Base-by-base conservation (phyloP, 2,329 filamentous ascomycete genomes). In the Tolypocladium inflatum region DNA sequence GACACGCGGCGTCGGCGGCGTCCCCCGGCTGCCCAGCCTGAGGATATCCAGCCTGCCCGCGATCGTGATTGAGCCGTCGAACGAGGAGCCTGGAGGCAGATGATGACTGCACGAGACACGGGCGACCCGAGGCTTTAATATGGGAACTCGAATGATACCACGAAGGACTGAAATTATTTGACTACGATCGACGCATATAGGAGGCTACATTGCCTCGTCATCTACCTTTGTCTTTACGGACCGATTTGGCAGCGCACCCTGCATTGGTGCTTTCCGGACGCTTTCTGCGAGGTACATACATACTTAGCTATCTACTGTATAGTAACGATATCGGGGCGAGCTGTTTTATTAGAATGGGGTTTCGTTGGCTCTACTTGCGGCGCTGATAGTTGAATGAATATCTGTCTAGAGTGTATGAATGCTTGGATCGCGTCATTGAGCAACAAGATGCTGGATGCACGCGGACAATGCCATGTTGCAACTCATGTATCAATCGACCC, bases 1-100 rank as follows among this genome's bases (percentile, higher is more conserved):
- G 53, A 54, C 56, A 10, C 72, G 74, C 37, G 73, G 73, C 6
- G 70, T 74, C 5, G 73, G 73, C 21, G 73, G 71, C 1, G 64
- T 70, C 8, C 79, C 79, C 0, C 80, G 78, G 61, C 69, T 85
- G 54, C 81, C 82, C 2, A 83, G 78, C 63, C 64, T 85, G 62
- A 74, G 76, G 54, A 71, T 85, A 38, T 65, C 68, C 21, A 67
- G 67, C 35, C 68, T 86, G 33, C 83, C 83, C 3, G 77, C 79
- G 62, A 86, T 86, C 65, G 63, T 63, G 35, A 60, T 67, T 56
- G 58, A 64, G 43, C 57, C 60, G 21, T 60, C 58, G 30, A 61
- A 7, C 21, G 26, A 45, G n/a, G 48, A 51, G 19, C 17, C 30
- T 4, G 9, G 30, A 33, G 13, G 19, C 30, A 33, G 17, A 35